phyloP scores from a whole-genome alignment of 306 rosid species.

The Sindora glabra region DNA sequence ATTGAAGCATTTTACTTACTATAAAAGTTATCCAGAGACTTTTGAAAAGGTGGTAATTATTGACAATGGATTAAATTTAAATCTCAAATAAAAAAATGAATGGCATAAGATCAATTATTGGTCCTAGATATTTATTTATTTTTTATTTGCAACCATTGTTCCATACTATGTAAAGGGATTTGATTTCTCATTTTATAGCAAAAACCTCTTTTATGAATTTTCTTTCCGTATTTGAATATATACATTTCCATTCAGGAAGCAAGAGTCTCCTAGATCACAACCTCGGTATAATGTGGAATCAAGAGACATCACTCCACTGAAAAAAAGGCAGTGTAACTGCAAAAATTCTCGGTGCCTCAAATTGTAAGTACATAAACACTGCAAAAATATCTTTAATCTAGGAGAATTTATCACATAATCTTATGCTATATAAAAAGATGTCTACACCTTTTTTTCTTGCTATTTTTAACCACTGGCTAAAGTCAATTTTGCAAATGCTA shows the following conservation, averaged over 20 bases:
- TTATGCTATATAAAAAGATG: neutral
- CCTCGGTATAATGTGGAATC: conserved; percentile 32
- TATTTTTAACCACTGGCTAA: neutral
- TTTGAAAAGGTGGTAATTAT: no score
- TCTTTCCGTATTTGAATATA: conserved; percentile 3
- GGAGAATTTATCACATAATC: neutral
- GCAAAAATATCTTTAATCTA: neutral
- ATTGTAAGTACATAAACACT: conserved; percentile 52
- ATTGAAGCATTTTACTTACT: no score
- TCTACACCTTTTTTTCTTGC: neutral
- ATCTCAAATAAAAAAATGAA: no score
- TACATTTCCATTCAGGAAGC: conserved; percentile 46
- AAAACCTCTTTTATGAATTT: neutral
- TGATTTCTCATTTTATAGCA: neutral
- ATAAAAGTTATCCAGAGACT: no score
- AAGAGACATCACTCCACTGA: conserved; percentile 74
- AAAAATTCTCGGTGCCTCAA: conserved; percentile 87
- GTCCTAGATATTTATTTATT: neutral
- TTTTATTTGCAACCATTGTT: neutral
- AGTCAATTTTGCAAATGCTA: conserved; percentile 22
- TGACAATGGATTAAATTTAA: no score
- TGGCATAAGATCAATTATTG: neutral
- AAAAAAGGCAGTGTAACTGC: conserved; percentile 86
- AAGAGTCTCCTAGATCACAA: conserved; percentile 63
- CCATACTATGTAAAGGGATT: neutral